Conservation (phyloP, 2,329 filamentous ascomycete species). For the Colletotrichum lentis region DNA sequence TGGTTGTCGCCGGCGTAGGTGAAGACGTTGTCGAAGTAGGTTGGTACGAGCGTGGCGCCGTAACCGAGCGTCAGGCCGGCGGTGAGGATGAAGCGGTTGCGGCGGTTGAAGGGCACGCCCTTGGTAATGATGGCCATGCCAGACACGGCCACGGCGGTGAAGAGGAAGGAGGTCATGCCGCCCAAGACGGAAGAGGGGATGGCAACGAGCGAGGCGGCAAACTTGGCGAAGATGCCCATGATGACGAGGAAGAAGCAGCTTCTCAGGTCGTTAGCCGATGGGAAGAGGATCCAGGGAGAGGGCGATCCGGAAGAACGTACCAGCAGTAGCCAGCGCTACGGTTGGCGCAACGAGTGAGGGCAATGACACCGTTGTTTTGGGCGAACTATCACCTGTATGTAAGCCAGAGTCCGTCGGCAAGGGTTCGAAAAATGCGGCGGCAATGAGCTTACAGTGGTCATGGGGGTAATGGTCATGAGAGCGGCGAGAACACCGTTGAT, state of each 20-base stretch:
- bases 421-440: background rate
- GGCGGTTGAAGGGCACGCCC: constrained; percentile 75
- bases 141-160: constrained; percentile 77
- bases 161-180: constrained; percentile 81
- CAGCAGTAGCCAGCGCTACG: constrained; percentile 81
- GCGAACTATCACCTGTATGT: constrained; percentile 61
- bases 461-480: constrained; percentile 80
- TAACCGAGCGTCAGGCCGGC: constrained; percentile 78
- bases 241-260: constrained; percentile 76
- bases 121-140: constrained; percentile 79
- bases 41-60: constrained; percentile 71
- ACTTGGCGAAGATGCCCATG: constrained; percentile 85
- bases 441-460: constrained; percentile 61
- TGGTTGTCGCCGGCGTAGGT: constrained; percentile 74
- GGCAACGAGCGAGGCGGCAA: constrained; percentile 78
- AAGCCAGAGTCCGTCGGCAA: background rate
- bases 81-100: constrained; percentile 83
- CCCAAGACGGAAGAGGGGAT: constrained; percentile 74
- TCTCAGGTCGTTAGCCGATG: background rate
- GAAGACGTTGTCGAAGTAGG: constrained; percentile 76
- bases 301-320: background rate
- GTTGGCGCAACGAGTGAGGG: constrained; percentile 82
- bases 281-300: background rate
- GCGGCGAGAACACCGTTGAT: constrained; percentile 78
- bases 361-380: constrained; percentile 87